Evolutionary conservation across 257 asterid species (phyloP), one percentile per base, ranked within the genome.

Genomic region (Salvia splendens): DNA sequence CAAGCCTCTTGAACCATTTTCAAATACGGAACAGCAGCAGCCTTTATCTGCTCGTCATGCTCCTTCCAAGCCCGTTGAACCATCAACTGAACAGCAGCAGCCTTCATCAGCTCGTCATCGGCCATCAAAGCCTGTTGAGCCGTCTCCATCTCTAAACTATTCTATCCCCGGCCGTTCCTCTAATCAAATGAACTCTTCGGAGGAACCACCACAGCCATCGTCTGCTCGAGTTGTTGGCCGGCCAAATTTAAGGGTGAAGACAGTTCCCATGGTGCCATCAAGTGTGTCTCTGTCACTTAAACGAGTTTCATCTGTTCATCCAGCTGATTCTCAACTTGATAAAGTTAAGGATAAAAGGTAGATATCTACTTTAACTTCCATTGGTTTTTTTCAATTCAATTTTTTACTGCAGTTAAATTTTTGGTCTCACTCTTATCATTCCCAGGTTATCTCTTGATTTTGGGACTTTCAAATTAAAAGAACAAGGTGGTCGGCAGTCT

Each of bases 391-490:
- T 24, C 30, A 24, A 24, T 24, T 2, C 30, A 24, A 24, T 20
- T 20, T 20, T 20, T 20, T 20, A 20, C 24, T 20, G 30, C 30
- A 24, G 30, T 24, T 24, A n/a, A 40, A 57, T 35, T 42, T 77
- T 52, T 57, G 4, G 35, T 30, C 70, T 12, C 28, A 4, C 12
- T 65, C 28, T 0, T 35, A 14, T 32, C 16, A 59, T 62, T 47
- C 64, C 41, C 85, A 93, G 98, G 86, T 78, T 86, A 75, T 88
- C 99, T 3, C 68, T 88, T 54, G 99, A 94, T 75, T 90, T 94
- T 69, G 97, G 96, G 36, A 94, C 99, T 76, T 90, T 85, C 73
- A 94, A 94, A 69, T 75, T 79, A 52, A 90, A 84, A 71, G 99
- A 90, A 52, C 63, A 89, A 35, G 74, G 73, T 36, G 80, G 71